Evolutionary conservation across 2,329 filamentous ascomycete genomes (phyloP), one percentile per base, ranked within the genome.

Genomic region (Aspergillus spinulosporus): DNA sequence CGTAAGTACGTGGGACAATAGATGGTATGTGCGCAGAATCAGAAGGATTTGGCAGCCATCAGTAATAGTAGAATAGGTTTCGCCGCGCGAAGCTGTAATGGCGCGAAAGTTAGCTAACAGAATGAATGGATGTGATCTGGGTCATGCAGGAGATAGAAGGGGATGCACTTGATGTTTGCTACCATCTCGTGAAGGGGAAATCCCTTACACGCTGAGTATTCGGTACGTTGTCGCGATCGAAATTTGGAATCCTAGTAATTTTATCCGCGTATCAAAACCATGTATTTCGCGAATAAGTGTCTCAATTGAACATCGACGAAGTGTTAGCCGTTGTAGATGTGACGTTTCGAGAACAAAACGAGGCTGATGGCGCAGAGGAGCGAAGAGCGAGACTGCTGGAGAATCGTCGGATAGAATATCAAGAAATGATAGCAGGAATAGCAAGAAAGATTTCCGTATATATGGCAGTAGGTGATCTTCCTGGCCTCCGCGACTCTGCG

Each of bases 41-140:
- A 46, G 15, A 39, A 8, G 32, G 29, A 28, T 45, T n/a, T 28
- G 11, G 32, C 14, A n/a, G 31, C 32, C 50, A 39, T 50, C 6
- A 36, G 26, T 26, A 40, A 46, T 7, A 36, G 14, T 31, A 47
- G 12, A n/a, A 26, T 31, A 28, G 28, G n/a, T n/a, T 50, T 50
- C 11, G 15, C 42, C 6, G 43, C 7, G n/a, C 39, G 4, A 47
- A 52, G 50, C 50, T 47, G 32, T 44, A 45, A 11, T 45, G 32
- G 28, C 40, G 11, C 29, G 12, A 47, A 21, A 31, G 39, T 52
- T 29, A 52, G 50, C 32, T 47, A 29, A n/a, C 39, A 51, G 14
- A 51, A 5, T 11, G 12, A 31, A 31, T 31, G 5, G 15, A 28
- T 28, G 12, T 3, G 26, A n/a, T 15, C 36, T 36, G 15, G 12